Conservation (phyloP, 2,329 filamentous ascomycete species). For the Phyllosticta citrichinensis region DNA sequence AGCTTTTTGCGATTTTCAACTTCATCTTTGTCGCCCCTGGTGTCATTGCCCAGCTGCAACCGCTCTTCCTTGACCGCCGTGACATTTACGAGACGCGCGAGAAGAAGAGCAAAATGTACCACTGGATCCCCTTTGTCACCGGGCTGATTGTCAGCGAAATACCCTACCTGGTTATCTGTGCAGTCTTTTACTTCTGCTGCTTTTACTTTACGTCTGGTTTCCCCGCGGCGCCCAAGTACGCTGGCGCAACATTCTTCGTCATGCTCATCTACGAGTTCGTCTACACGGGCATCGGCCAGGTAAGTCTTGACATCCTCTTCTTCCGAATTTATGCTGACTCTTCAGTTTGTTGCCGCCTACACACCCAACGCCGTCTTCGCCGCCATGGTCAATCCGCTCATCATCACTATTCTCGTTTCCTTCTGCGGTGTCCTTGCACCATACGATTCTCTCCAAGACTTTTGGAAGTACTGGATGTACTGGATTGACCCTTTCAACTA, state of each 20-base stretch:
- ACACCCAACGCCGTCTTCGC: slow-evolving; percentile 37
- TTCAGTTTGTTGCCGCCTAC: slow-evolving; percentile 37
- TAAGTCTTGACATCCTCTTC: not conserved
- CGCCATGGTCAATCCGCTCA: slow-evolving; percentile 33
- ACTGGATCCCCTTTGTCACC: slow-evolving; percentile 11
- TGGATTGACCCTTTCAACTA: slow-evolving; percentile 35
- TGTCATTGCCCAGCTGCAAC: slow-evolving; percentile 31
- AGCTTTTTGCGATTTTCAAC: slow-evolving; percentile 28
- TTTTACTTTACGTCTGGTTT: slow-evolving; percentile 33
- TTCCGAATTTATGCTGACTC: not conserved
- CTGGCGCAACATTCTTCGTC: slow-evolving; percentile 35
- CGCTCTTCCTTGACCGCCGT: slow-evolving; percentile 35
- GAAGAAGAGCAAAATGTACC: slow-evolving; percentile 12
- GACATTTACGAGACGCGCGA: slow-evolving; percentile 15
- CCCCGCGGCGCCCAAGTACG: slow-evolving; percentile 32
- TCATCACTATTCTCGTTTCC: slow-evolving; percentile 22
- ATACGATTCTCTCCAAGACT: slow-evolving; percentile 22
- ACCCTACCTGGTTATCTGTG: slow-evolving; percentile 37
- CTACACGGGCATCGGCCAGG: slow-evolving; percentile 43
- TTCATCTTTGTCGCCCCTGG: slow-evolving; percentile 17
- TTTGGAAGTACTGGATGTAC: slow-evolving; percentile 32
- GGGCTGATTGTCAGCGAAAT: slow-evolving; percentile 35
- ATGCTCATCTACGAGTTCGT: slow-evolving; percentile 48
- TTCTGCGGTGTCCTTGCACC: slow-evolving; percentile 28
- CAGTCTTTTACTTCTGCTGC: slow-evolving; percentile 37